Conservation (phyloP, 768 basidiomycete species). For the Tricholoma bakamatsutake region DNA sequence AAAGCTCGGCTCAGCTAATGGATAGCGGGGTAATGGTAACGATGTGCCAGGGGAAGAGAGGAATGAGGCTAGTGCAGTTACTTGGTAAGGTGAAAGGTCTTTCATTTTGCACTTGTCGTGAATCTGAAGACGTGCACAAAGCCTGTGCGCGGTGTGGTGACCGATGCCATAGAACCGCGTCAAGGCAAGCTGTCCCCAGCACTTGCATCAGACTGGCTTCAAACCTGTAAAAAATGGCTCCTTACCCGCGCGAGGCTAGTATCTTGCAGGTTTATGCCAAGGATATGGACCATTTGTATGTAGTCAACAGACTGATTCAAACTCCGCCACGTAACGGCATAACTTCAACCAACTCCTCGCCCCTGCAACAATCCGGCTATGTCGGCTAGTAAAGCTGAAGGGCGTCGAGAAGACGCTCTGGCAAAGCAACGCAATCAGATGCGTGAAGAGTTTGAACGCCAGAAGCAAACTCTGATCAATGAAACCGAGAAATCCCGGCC, state of each 20-base stretch:
- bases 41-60: constrained; percentile 85
- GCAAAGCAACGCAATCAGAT: constrained; percentile 75
- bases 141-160: constrained; percentile 61
- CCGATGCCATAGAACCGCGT: constrained; percentile 89
- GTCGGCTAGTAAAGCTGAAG: constrained; percentile 75
- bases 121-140: constrained; percentile 90
- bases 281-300: constrained; percentile 84
- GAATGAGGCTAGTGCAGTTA: constrained; percentile 89
- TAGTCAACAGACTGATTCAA: constrained; percentile 17
- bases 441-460: constrained; percentile 77
- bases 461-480: constrained; percentile 73
- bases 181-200: constrained; percentile 69
- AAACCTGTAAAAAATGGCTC: constrained; percentile 22
- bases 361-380: constrained; percentile 38
- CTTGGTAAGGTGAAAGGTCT: constrained; percentile 79
- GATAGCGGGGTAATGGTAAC: constrained; percentile 56
- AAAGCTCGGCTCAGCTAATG: constrained; percentile 54
- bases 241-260: constrained; percentile 69
- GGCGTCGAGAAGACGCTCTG: constrained; percentile 81
- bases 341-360: neutral
- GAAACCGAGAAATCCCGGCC: constrained; percentile 94
- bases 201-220: constrained; percentile 17
- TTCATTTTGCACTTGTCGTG: constrained; percentile 80
- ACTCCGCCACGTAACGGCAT: constrained; percentile 18
- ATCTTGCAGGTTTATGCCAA: constrained; percentile 81